Percentiles rank a stretch among this genome's conserved stretches.
Evolutionary conservation across 2,329 filamentous ascomycete species (phyloP).

Genomic region (Ophiostoma ulmi): DNA sequence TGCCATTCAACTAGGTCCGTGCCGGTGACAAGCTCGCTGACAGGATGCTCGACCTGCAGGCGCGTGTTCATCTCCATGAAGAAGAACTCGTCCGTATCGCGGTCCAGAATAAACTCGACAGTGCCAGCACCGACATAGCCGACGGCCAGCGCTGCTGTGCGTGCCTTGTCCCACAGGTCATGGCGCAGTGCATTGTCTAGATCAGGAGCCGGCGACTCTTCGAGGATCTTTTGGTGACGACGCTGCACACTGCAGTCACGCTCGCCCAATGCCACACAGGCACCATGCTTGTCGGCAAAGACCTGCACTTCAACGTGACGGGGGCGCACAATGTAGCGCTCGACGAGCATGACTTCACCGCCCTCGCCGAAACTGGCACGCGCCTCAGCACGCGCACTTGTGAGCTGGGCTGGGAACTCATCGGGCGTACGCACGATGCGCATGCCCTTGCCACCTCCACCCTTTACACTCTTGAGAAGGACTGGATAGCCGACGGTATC

Average conservation of each 20-base stretch:
- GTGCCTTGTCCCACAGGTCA: conserved; percentile 61
- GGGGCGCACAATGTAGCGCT: conserved; percentile 73
- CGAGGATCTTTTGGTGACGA: conserved; percentile 84
- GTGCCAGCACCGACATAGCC: conserved; percentile 87
- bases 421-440: conserved; percentile 63
- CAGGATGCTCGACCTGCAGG: conserved; percentile 93
- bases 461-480: conserved; percentile 72
- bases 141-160: conserved; percentile 65
- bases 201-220: conserved; percentile 77
- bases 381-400: conserved; percentile 69
- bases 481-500: conserved; percentile 64
- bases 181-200: conserved; percentile 53
- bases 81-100: conserved; percentile 73
- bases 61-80: conserved; percentile 83
- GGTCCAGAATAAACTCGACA: conserved; percentile 85
- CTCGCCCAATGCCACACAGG: conserved; percentile 79
- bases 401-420: conserved; percentile 66
- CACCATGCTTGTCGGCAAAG: conserved; percentile 75
- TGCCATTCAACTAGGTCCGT: conserved; percentile 90
- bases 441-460: conserved; percentile 81
- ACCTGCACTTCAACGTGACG: conserved; percentile 88
- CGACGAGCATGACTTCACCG: conserved; percentile 75
- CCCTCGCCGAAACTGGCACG: conserved; percentile 74
- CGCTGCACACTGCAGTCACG: conserved; percentile 84
- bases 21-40: conserved; percentile 67